Percentiles rank a stretch among this genome's conserved stretches.
Conservation (phyloP, 2,329 filamentous ascomycete species). For the Albophoma yamanashiensis region DNA sequence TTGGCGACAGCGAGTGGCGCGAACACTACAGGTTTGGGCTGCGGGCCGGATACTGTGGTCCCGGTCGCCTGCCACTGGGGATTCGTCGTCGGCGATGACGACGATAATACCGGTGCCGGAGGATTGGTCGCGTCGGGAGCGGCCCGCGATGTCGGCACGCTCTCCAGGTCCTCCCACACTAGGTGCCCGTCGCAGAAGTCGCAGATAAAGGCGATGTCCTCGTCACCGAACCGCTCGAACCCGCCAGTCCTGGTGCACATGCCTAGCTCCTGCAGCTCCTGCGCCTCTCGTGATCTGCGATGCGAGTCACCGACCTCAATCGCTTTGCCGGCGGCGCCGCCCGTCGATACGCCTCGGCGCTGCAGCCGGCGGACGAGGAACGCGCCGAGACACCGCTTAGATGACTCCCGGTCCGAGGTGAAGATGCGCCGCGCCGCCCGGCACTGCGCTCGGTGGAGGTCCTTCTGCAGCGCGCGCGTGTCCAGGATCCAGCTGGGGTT, state of each 20-base stretch:
- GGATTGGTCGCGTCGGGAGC: slow-evolving; percentile 10
- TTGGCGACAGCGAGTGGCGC: slow-evolving; percentile 48
- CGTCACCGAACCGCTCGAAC: slow-evolving; percentile 44
- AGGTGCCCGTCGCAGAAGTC: slow-evolving; percentile 52
- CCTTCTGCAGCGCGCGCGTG: slow-evolving; percentile 34
- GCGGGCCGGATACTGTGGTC: slow-evolving; percentile 24
- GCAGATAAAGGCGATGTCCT: slow-evolving; percentile 47
- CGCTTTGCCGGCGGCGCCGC: not conserved
- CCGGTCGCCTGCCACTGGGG: slow-evolving; percentile 44
- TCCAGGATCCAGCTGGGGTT: slow-evolving; percentile 45
- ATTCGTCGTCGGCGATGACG: slow-evolving; percentile 9
- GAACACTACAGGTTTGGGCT: slow-evolving; percentile 42
- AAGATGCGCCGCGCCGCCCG: slow-evolving; percentile 46
- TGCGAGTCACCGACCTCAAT: slow-evolving; percentile 11
- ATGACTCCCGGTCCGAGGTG: slow-evolving; percentile 35
- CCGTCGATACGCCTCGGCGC: slow-evolving; percentile 10
- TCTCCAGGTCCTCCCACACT: slow-evolving; percentile 45
- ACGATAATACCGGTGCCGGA: slow-evolving; percentile 12
- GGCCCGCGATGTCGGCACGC: slow-evolving; percentile 33
- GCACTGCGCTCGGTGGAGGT: slow-evolving; percentile 48
- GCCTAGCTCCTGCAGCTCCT: slow-evolving; percentile 36
- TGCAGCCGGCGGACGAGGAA: slow-evolving; percentile 42
- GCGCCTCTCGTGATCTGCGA: slow-evolving; percentile 24
- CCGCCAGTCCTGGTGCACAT: slow-evolving; percentile 41
- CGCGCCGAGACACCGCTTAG: slow-evolving; percentile 43